Evolutionary conservation across 1,139 yeast genomes (phyloP), one percentile per base, ranked within the genome.

Genomic region (Kazachstania sp.): DNA sequence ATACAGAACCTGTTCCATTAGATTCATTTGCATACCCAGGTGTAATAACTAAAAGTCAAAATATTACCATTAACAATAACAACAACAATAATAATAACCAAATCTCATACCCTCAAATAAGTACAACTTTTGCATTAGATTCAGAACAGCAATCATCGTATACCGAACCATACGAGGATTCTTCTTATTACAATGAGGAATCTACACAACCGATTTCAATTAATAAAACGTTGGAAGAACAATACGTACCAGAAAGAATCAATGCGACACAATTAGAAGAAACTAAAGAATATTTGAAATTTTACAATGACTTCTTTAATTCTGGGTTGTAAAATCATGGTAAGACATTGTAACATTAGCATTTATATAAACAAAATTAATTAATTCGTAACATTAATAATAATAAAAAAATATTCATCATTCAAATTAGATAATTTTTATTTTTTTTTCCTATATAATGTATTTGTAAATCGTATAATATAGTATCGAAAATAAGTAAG

Each of bases 241-340:
- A 56, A 38, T 51, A 57, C 52, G 56, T 58, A 29, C 53, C 56
- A 1, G 37, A 46, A 5, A 47, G 47, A 18, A 43, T 61, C 36
- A 54, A 57, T 34, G 60, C 56, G 37, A 51, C 51, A 19, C 61
- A 59, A 31, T 43, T 55, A 34, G 52, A 58, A 40, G 65, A 61
- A 42, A 56, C 59, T 11, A 56, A 59, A 47, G 60, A 61, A 37
- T 63, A 58, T 49, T 37, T 60, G 46, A 57, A 59, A 40, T 58
- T 63, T 45, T 63, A 61, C 54, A 61, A 61, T 40, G 58, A 48
- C 41, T 51, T 55, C 20, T 57, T 51, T 46, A 59, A 57, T 4
- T 38, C 51, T 26, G 46, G 49, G 29, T 34, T 51, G 37, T 45
- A 11, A 18, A 18, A 9, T 37, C 16, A 12, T 32, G 19, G n/a